A percentile compares a stretch with the other conserved stretches of the same genome.
Evolutionary conservation across 73 alveolate genomes (phyloP).

Genomic region (Paramecium bursaria): DNA sequence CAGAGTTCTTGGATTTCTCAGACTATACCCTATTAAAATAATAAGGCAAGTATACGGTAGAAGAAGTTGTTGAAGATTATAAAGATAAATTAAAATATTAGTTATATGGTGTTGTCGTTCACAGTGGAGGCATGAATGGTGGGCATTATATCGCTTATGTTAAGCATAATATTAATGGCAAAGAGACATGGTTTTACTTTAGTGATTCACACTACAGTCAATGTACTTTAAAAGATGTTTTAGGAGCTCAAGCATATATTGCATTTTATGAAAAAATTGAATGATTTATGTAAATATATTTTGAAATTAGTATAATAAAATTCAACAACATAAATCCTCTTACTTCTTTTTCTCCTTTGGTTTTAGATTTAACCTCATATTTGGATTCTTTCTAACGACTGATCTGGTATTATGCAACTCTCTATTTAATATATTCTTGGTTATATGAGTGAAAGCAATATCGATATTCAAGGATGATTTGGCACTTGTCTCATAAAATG

Average conservation of each 20-base stretch:
- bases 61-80: constrained; percentile 19
- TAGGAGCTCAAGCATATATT: constrained; percentile 49
- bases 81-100: constrained; percentile 28
- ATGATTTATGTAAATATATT: too few species aligned
- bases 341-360: too few species aligned
- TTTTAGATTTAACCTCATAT: constrained; percentile 30
- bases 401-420: constrained; percentile 52
- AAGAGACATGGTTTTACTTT: constrained; percentile 65
- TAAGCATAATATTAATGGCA: constrained; percentile 49
- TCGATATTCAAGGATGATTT: constrained; percentile 66
- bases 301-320: too few species aligned
- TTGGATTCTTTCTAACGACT: constrained; percentile 46
- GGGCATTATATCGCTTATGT: constrained; percentile 73
- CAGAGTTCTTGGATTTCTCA: constrained; percentile 45
- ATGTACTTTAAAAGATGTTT: constrained; percentile 47
- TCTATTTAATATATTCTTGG: constrained; percentile 43
- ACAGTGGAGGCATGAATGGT: constrained; percentile 61
- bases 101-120: constrained; percentile 68
- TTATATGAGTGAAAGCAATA: constrained; percentile 60
- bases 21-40: constrained; percentile 62
- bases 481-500: constrained; percentile 68
- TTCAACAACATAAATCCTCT: too few species aligned
- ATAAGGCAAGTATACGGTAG: constrained; percentile 3
- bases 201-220: constrained; percentile 63
- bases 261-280: constrained; percentile 61